phyloP scores from a whole-genome alignment of 2,329 filamentous ascomycete species.

The Capronia coronata region DNA sequence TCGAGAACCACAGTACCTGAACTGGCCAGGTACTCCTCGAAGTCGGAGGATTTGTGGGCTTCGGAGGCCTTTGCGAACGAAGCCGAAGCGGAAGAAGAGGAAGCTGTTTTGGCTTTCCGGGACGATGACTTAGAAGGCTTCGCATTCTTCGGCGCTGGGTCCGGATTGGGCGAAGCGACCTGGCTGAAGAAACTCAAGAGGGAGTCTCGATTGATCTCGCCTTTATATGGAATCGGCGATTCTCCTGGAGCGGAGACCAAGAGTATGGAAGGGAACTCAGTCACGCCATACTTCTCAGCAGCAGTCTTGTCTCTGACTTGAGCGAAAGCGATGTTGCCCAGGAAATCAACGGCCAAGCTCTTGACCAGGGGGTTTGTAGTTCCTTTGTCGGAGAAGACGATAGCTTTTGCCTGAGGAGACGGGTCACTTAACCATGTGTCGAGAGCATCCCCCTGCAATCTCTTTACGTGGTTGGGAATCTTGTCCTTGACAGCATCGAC shows the following conservation, averaged over 20 bases:
- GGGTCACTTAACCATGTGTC: constrained; percentile 64
- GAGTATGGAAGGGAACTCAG: constrained; percentile 71
- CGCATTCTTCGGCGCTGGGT: constrained; percentile 51
- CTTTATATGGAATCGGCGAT: constrained; percentile 66
- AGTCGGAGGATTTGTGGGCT: constrained; percentile 47
- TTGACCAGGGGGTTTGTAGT: constrained; percentile 75
- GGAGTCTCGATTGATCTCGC: constrained; percentile 75
- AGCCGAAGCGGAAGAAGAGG: constrained; percentile 42
- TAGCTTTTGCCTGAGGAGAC: constrained; percentile 69
- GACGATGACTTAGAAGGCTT: constrained; percentile 31
- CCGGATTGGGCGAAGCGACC: constrained; percentile 69
- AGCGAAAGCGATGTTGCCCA: constrained; percentile 69
- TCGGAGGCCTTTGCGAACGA: constrained; percentile 47
- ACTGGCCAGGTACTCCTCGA: constrained; percentile 42
- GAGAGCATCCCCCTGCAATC: constrained; percentile 70
- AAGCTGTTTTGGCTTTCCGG: constrained; percentile 34
- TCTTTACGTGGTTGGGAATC: constrained; percentile 87
- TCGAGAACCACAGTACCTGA: constrained; percentile 48
- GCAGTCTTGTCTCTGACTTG: constrained; percentile 80
- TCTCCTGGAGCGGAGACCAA: constrained; percentile 66
- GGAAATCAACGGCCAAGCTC: constrained; percentile 83
- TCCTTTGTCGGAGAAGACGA: constrained; percentile 91
- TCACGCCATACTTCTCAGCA: constrained; percentile 65
- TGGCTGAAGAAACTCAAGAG: constrained; percentile 79
- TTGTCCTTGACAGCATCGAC: constrained; percentile 76